Percentiles rank a stretch among this genome's conserved stretches.
Conservation (phyloP, 2,329 filamentous ascomycete genomes). For the Exophiala dermatitidis region DNA sequence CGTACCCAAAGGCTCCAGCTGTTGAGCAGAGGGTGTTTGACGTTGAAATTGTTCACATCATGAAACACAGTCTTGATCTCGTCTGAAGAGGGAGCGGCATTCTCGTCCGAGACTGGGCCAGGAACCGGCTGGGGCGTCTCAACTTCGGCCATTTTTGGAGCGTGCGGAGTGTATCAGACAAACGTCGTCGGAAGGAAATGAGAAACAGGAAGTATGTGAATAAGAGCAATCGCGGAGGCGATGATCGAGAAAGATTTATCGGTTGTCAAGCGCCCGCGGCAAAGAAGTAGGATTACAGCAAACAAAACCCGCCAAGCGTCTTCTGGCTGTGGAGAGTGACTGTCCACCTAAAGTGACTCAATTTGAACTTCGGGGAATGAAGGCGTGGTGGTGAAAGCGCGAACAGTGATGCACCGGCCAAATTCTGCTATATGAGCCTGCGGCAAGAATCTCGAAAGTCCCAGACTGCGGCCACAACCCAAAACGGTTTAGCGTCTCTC, state of each 20-base stretch:
- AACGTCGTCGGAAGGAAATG: not conserved
- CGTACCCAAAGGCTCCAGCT: constrained; percentile 95
- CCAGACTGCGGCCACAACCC: not conserved
- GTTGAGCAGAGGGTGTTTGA: constrained; percentile 97
- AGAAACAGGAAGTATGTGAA: not conserved
- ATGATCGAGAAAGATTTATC: not conserved
- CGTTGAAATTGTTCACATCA: constrained; percentile 97
- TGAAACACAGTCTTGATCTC: constrained; percentile 90
- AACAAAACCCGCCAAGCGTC: not conserved
- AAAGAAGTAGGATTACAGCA: not conserved
- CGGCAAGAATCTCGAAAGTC: not conserved
- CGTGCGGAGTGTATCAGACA: not conserved
- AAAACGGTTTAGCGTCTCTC: constrained; percentile 2
- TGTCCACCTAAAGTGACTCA: not conserved
- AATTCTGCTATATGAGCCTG: not conserved
- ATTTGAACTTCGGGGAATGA: not conserved
- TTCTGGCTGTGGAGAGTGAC: not conserved
- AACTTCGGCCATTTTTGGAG: constrained; percentile 26
- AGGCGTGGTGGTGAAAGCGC: not conserved
- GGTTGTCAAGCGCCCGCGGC: not conserved
- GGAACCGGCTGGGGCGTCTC: constrained; percentile 23
- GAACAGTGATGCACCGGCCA: not conserved
- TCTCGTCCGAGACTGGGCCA: constrained; percentile 37
- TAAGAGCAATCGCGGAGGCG: not conserved
- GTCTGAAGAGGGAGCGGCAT: constrained; percentile 46